Evolutionary conservation across 1,139 yeast genomes (phyloP).

Genomic region (Sugiyamaella novakii): DNA sequence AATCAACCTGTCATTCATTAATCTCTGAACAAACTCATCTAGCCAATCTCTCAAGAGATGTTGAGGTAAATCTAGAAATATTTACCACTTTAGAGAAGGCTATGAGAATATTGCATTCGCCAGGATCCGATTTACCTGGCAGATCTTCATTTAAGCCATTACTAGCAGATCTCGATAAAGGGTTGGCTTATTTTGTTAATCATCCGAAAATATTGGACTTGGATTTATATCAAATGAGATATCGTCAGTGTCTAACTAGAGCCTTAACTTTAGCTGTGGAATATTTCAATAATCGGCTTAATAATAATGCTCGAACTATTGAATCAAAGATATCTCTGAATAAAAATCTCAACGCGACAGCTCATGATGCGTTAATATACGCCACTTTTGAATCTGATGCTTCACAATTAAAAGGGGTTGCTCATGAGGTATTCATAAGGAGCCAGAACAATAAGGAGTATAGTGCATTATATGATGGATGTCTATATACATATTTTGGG

Average conservation of each 20-base stretch:
- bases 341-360: slow-evolving; percentile 40
- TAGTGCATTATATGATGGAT: slow-evolving; percentile 67
- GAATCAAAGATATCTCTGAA: slow-evolving; percentile 36
- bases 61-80: slow-evolving; percentile 56
- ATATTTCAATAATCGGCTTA: slow-evolving; percentile 59
- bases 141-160: slow-evolving; percentile 57
- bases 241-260: slow-evolving; percentile 83
- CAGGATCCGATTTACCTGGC: slow-evolving; percentile 66
- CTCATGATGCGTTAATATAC: slow-evolving; percentile 60
- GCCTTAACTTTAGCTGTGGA: slow-evolving; percentile 75
- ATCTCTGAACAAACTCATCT: slow-evolving; percentile 55
- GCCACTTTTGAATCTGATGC: slow-evolving; percentile 59
- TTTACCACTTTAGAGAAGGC: slow-evolving; percentile 74
- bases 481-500: slow-evolving; percentile 62
- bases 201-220: slow-evolving; percentile 51
- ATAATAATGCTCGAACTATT: slow-evolving; percentile 51
- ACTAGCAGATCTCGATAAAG: slow-evolving; percentile 61
- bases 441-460: slow-evolving; percentile 56
- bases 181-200: slow-evolving; percentile 52
- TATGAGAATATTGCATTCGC: slow-evolving; percentile 66
- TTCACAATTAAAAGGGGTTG: slow-evolving; percentile 49
- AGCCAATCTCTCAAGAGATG: slow-evolving; percentile 49
- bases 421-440: slow-evolving; percentile 55
- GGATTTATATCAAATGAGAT: slow-evolving; percentile 69
- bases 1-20: slow-evolving; percentile 56